Evolutionary conservation across 805 yeast species (phyloP).

Genomic region (Candida sakaeoensis): DNA sequence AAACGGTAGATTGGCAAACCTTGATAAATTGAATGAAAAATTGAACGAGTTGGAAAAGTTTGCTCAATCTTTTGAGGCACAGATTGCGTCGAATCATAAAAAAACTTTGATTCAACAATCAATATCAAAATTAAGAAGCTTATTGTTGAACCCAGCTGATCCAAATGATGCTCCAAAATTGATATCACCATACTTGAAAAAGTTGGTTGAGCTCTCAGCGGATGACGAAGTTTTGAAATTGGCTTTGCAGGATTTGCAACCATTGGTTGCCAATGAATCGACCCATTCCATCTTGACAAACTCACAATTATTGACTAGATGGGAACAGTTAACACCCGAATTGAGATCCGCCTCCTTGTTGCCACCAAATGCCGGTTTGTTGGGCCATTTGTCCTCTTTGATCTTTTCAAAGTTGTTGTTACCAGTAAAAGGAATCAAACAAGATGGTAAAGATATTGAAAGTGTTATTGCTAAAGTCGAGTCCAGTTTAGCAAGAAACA

Average conservation of each 20-base stretch:
- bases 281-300: constrained; percentile 62
- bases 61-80: constrained; percentile 40
- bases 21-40: constrained; percentile 55
- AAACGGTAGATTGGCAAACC: constrained; percentile 68
- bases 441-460: constrained; percentile 81
- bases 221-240: constrained; percentile 33
- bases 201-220: constrained; percentile 21
- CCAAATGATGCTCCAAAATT: constrained; percentile 23
- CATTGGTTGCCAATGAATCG: constrained; percentile 34
- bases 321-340: constrained; percentile 79
- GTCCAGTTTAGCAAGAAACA: constrained; percentile 66
- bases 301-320: constrained; percentile 74
- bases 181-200: constrained; percentile 37
- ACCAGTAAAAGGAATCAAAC: constrained; percentile 70
- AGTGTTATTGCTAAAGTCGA: constrained; percentile 84
- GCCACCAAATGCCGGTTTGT: constrained; percentile 93
- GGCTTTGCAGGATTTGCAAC: constrained; percentile 31
- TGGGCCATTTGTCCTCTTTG: constrained; percentile 83
- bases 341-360: constrained; percentile 82
- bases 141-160: constrained; percentile 19
- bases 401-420: constrained; percentile 72
- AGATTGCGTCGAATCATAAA: constrained; percentile 30
- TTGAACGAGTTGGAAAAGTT: constrained; percentile 55
- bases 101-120: constrained; percentile 30
- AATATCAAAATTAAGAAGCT: constrained; percentile 29